Base-by-base conservation (phyloP, 495 filamentous ascomycete genomes). In the Podospora fimiseda region DNA sequence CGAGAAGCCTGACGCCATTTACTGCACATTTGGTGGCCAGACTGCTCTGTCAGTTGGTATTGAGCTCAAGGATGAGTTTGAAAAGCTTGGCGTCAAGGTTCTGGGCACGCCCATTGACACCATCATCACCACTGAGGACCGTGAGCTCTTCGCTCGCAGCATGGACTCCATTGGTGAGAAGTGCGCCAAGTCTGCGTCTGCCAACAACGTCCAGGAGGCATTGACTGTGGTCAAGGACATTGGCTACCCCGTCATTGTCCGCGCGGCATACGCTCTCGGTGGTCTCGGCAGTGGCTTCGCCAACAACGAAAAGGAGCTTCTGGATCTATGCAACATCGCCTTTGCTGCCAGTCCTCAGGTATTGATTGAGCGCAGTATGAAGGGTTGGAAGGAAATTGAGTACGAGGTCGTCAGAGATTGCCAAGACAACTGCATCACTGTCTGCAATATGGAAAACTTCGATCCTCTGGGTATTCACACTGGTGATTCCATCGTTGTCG, bases 401-500 rank as follows among this genome's bases (percentile, higher is more conserved):
- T 97, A 97, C 65, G 92, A 97, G 69, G 92, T 97, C 30, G 92
- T 97, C 36, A 84, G 92, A 52, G 92, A 97, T 70, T 87, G 86
- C 42, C 79, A 83, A 60, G 93, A 96, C 78, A 97, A 97, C 75
- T 96, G 93, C 70, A 96, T 97, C 60, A 97, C 92, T 15, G 92
- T 97, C 42, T 97, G 92, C 77, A 97, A 97, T 75, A 97, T 97
- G 92, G 92, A 97, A 75, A 97, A 97, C 74, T 97, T 97, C 65
- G 92, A 97, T 65, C 92, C 92, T 36, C 78, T 97, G 30, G 92
- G 92, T 64, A 92, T 95, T 49, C 92, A 97, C 66, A 97, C 92
- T 37, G 92, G 92, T 67, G 92, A 97, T 74, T 95, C 89, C 56
- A 95, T 97, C 59, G 92, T 97, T 50, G 90, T 96, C 59, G 90